Conservation (phyloP, 495 filamentous ascomycete species). For the Jackrogersella minutella region DNA sequence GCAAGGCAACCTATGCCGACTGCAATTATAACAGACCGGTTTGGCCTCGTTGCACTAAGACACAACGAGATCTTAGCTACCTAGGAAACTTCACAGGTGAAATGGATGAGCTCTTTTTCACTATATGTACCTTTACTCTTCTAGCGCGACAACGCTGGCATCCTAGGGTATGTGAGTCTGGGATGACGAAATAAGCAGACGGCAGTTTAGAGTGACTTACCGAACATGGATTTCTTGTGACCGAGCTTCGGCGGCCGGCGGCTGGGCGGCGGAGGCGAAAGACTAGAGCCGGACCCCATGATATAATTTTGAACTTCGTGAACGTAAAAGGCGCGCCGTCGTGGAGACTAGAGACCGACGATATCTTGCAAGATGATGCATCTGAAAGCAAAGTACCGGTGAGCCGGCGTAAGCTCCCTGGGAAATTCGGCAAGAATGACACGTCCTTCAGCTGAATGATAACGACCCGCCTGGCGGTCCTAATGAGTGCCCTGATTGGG, state of each 20-base stretch:
- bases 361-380: background rate
- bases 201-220: conserved; percentile 15
- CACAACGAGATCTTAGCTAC: background rate
- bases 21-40: conserved; percentile 50
- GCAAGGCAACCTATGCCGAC: conserved; percentile 47
- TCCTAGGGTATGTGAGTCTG: conserved; percentile 34
- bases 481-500: background rate
- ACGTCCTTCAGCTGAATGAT: background rate
- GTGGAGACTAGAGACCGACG: background rate
- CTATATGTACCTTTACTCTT: conserved; percentile 34
- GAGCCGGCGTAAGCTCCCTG: background rate
- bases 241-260: conserved; percentile 23
- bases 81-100: background rate
- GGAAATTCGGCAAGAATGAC: background rate
- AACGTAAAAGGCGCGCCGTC: background rate
- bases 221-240: conserved; percentile 37
- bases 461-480: background rate
- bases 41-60: conserved; percentile 52
- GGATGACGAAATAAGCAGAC: background rate
- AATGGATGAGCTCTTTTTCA: too few relatives aligned
- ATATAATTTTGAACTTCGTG: background rate
- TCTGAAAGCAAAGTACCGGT: background rate
- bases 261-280: background rate
- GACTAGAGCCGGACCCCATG: conserved; percentile 21
- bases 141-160: conserved; percentile 50